These are phyloP conservation scores for Xylaria telfairii DNA, from an alignment of 495 filamentous ascomycete species.

Conservation along the genomic window DNA sequence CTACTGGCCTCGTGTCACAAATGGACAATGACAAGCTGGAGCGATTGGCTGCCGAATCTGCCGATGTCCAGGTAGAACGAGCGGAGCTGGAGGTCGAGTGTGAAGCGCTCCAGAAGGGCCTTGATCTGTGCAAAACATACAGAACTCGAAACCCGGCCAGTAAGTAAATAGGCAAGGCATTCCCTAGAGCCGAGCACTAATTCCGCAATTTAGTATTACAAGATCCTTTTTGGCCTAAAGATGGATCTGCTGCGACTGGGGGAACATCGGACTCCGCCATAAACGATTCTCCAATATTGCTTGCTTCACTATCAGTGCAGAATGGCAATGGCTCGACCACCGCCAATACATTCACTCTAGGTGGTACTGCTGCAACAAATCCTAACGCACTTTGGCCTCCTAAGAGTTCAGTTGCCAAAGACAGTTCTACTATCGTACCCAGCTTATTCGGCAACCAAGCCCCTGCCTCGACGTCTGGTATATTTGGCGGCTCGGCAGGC, in stretches of 20 bases:
- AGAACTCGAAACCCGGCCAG: slow-evolving; percentile 7
- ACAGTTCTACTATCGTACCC: background rate
- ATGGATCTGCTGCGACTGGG: background rate
- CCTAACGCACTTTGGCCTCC: background rate
- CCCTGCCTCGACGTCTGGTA: background rate
- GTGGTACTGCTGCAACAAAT: background rate
- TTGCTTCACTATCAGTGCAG: background rate
- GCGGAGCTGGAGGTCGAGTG: slow-evolving; percentile 27
- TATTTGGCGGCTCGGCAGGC: background rate
- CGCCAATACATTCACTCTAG: background rate
- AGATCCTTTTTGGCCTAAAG: background rate
- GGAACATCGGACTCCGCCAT: background rate
- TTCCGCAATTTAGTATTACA: background rate
- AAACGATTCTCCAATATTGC: background rate
- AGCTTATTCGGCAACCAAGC: background rate
- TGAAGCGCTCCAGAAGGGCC: slow-evolving; percentile 34
- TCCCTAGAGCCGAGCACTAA: background rate
- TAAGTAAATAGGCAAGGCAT: background rate
- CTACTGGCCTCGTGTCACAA: slow-evolving; percentile 20
- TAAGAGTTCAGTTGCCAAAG: background rate
- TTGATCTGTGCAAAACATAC: slow-evolving; percentile 35
- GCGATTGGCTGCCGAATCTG: slow-evolving; percentile 31
- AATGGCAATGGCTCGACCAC: background rate
- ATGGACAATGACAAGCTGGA: slow-evolving; percentile 33
- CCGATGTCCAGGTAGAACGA: slow-evolving; percentile 28